Percentiles rank a stretch among this genome's conserved stretches.
These are phyloP conservation scores for Tuber microsphaerosporum DNA, from an alignment of 495 filamentous ascomycete genomes.

Conservation along the genomic window DNA sequence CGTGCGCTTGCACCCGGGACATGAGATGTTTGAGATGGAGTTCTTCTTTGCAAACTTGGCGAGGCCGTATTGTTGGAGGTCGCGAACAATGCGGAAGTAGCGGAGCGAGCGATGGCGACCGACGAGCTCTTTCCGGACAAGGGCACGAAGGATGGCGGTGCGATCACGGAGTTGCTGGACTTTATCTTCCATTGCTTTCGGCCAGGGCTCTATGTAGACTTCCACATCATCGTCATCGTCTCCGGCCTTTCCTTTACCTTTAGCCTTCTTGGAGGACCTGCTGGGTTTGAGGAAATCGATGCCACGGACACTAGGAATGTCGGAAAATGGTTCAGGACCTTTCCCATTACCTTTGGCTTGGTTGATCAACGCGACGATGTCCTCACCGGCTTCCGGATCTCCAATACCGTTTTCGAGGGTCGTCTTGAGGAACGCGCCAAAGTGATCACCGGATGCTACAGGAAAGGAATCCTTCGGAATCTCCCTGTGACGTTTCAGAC, in stretches of 20 bases:
- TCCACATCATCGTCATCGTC: conserved; percentile 25
- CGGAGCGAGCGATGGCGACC: conserved; percentile 40
- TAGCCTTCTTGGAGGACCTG: conserved; percentile 25
- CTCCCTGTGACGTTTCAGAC: conserved; percentile 25
- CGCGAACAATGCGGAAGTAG: conserved; percentile 40
- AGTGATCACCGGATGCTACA: conserved; percentile 22
- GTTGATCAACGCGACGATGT: conserved; percentile 37
- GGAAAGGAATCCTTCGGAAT: conserved; percentile 28
- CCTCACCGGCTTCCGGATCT: conserved; percentile 35
- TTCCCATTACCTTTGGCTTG: conserved; percentile 30
- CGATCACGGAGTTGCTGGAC: conserved; percentile 37
- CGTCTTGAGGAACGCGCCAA: conserved; percentile 27
- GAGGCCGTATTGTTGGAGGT: conserved; percentile 38
- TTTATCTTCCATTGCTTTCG: conserved; percentile 30
- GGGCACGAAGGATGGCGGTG: conserved; percentile 32
- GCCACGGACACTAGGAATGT: conserved; percentile 18
- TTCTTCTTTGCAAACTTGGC: conserved; percentile 33
- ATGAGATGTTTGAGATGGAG: conserved; percentile 35
- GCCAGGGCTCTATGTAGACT: conserved; percentile 32
- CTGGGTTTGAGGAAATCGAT: conserved; percentile 26
- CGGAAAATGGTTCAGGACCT: conserved; percentile 22
- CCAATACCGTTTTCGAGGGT: conserved; percentile 35
- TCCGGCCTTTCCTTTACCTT: conserved; percentile 7
- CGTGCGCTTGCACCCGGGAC: conserved; percentile 41
- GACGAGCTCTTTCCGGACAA: conserved; percentile 39